Percentiles rank a stretch among this genome's conserved stretches.
phyloP scores from a whole-genome alignment of 805 yeast species.

The Schwanniomyces occidentalis region DNA sequence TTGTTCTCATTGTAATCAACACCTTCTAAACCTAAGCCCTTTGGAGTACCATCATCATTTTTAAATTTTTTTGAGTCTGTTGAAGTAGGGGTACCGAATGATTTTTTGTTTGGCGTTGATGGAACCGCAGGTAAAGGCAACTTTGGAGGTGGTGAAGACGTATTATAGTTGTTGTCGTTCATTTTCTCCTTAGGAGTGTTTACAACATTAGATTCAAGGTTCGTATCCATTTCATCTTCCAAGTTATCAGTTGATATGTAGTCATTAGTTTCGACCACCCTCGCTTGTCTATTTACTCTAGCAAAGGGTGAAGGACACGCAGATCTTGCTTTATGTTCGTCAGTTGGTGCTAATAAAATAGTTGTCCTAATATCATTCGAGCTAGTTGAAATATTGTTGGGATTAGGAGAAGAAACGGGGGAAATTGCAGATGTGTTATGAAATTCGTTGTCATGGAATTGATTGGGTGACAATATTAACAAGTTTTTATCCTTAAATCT shows the following conservation, averaged over 20 bases:
- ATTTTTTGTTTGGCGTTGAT: conserved; percentile 23
- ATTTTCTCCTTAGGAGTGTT: conserved; percentile 17
- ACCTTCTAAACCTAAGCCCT: conserved; percentile 42
- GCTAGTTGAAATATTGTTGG: conserved; percentile 2
- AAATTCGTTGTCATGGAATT: conserved; percentile 34
- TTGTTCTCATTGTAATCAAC: conserved; percentile 14
- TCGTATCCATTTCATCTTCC: neutral
- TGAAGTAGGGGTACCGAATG: conserved; percentile 14
- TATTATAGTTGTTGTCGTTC: conserved; percentile 1
- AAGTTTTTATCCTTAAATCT: conserved; percentile 29
- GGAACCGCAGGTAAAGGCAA: conserved; percentile 23
- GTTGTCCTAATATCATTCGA: conserved; percentile 7
- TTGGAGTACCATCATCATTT: conserved; percentile 20
- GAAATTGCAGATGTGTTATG: conserved; percentile 19
- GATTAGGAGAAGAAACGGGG: conserved; percentile 6
- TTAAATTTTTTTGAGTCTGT: conserved; percentile 5
- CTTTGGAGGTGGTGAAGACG: conserved; percentile 42
- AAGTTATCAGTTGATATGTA: conserved; percentile 7
- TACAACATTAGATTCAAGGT: conserved; percentile 10
- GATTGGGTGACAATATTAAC: conserved; percentile 40
- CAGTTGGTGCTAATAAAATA: conserved; percentile 7
- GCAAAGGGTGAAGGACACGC: conserved; percentile 42
- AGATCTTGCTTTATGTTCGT: conserved; percentile 19
- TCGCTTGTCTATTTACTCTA: conserved; percentile 43
- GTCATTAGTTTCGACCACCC: conserved; percentile 42